Percentiles rank a stretch among this genome's conserved stretches.
Evolutionary conservation across 352 stramenopile genomes (phyloP).

Genomic region (Phytophthora pinifolia): DNA sequence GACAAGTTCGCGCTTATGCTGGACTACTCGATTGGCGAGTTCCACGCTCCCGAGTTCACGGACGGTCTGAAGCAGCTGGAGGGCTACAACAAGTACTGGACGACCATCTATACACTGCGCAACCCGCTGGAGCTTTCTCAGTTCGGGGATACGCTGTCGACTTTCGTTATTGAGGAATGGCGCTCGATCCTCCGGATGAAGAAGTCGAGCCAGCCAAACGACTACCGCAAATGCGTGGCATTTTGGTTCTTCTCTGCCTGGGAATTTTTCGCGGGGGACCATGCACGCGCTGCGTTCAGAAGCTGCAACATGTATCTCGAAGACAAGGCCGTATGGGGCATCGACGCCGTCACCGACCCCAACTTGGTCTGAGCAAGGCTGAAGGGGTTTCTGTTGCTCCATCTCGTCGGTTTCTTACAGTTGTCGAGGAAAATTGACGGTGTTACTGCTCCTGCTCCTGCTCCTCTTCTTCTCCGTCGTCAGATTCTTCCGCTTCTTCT

Average conservation of each 20-base stretch:
- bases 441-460: slow-evolving; percentile 12
- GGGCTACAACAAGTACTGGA: slow-evolving; percentile 86
- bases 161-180: slow-evolving; percentile 80
- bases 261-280: slow-evolving; percentile 80
- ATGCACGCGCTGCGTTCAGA: slow-evolving; percentile 71
- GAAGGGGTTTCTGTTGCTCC: slow-evolving; percentile 2
- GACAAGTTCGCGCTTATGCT: slow-evolving; percentile 85
- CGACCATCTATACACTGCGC: slow-evolving; percentile 67
- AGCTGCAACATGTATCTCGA: slow-evolving; percentile 88
- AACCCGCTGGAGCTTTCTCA: slow-evolving; percentile 74
- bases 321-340: slow-evolving; percentile 58
- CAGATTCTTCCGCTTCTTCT: slow-evolving; percentile 30
- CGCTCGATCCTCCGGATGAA: slow-evolving; percentile 74
- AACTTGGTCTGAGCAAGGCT: slow-evolving; percentile 30
- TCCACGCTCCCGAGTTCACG: slow-evolving; percentile 63
- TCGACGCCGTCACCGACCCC: slow-evolving; percentile 11
- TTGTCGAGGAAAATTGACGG: slow-evolving; percentile 20
- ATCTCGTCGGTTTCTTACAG: slow-evolving; percentile 20
- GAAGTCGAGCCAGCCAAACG: slow-evolving; percentile 83
- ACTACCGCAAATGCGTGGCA: slow-evolving; percentile 86
- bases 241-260: slow-evolving; percentile 89
- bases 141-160: slow-evolving; percentile 69
- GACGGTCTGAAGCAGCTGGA: slow-evolving; percentile 76
- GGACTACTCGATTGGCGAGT: slow-evolving; percentile 66
- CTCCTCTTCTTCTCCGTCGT: slow-evolving; percentile 19